Evolutionary conservation across 2,329 filamentous ascomycete species (phyloP), one percentile per base, ranked within the genome.

Genomic region (Pestalotiopsis sp.): DNA sequence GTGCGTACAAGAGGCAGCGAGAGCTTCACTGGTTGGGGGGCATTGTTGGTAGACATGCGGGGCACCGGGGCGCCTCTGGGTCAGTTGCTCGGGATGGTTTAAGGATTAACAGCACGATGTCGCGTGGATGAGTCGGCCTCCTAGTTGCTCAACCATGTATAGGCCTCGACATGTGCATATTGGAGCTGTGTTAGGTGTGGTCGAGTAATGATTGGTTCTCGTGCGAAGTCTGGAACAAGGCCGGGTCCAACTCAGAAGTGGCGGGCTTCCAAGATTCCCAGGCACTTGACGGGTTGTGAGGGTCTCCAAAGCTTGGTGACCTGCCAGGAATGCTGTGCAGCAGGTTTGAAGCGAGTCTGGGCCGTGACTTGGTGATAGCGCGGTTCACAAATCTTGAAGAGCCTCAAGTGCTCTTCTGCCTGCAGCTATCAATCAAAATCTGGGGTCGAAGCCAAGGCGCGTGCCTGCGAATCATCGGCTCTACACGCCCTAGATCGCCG

Each of bases 1-100:
- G 12, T 12, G 58, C 63, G 7, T 84, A 91, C 90, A 75, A 94
- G 85, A 72, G 93, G 93, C 71, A 95, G 86, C 71, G 93, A 95
- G 72, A 95, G 88, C 84, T 94, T 94, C 83, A 95, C 92, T 70
- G 92, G 91, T 81, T 90, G 88, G 72, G 86, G 83, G 71, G 85
- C 82, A 85, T 84, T 84, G 76, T 77, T 84, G 74, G 83, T 79
- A 81, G 85, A 86, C 86, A 88, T 88, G 79, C 79, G 78, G 81
- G 78, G 78, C 77, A 74, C 74, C 45, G 23, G 45, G 5, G 5
- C 31, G 20, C 23, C 4, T 52, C 45, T 17, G 23, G 14, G 17
- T 20, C 45, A 52, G 45, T 52, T 6, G 3, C 45, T 52, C 17
- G 7, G 3, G 6, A 17, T 52, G 14, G 9, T n/a, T 9, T 52